phyloP scores from a whole-genome alignment of 768 basidiomycete species.

The Dendrothele bispora region DNA sequence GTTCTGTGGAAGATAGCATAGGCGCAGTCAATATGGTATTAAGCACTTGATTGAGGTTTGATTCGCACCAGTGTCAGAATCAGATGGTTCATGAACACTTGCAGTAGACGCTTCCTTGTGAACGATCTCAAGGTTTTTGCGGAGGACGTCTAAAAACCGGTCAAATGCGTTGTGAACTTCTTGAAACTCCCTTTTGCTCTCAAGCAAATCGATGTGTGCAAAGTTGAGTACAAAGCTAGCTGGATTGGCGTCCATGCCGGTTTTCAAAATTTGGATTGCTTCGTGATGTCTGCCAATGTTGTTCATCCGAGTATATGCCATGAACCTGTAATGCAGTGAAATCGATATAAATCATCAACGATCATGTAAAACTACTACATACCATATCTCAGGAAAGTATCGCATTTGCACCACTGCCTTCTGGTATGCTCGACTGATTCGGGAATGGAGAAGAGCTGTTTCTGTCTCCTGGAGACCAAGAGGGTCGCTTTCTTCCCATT shows the following conservation, averaged over 20 bases:
- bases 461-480: slow-evolving; percentile 89
- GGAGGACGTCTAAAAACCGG: slow-evolving; percentile 66
- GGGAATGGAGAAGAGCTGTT: slow-evolving; percentile 55
- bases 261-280: slow-evolving; percentile 71
- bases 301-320: slow-evolving; percentile 84
- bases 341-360: background rate
- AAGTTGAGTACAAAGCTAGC: slow-evolving; percentile 86
- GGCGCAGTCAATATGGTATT: too few relatives aligned
- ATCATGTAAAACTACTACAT: slow-evolving; percentile 18
- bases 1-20: too few relatives aligned
- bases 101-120: slow-evolving; percentile 50
- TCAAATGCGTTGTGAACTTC: slow-evolving; percentile 75
- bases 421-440: slow-evolving; percentile 83
- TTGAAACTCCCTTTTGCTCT: slow-evolving; percentile 55
- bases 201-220: slow-evolving; percentile 78
- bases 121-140: slow-evolving; percentile 59
- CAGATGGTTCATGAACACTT: too few relatives aligned
- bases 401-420: slow-evolving; percentile 91
- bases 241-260: slow-evolving; percentile 87
- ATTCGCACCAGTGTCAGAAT: too few relatives aligned
- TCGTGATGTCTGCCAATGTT: slow-evolving; percentile 78
- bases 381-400: slow-evolving; percentile 96
- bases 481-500: slow-evolving; percentile 95
- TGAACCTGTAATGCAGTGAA: slow-evolving; percentile 58
- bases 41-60: too few relatives aligned